Conservation (phyloP, 257 asterid genomes). For the Solanum medicagineum region DNA sequence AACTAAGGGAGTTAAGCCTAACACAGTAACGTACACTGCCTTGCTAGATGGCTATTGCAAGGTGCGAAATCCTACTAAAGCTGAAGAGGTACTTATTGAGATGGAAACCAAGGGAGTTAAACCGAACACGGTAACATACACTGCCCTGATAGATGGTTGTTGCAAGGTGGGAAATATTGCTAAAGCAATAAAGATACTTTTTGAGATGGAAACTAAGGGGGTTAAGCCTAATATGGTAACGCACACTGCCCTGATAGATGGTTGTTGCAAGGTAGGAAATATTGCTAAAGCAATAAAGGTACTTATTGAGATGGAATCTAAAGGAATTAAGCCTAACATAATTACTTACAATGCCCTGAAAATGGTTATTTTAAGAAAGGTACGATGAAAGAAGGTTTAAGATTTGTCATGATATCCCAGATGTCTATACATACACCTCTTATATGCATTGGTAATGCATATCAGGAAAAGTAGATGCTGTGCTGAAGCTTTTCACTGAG, state of each 20-base stretch:
- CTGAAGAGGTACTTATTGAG: neutral
- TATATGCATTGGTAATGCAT: slow-evolving; percentile 62
- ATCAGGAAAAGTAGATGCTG: slow-evolving; percentile 41
- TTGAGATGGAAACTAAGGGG: slow-evolving; percentile 16
- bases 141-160: slow-evolving; percentile 42
- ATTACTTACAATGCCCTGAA: slow-evolving; percentile 14
- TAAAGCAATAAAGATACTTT: slow-evolving; percentile 17
- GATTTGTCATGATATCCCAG: slow-evolving; percentile 47
- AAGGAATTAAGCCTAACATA: slow-evolving; percentile 11
- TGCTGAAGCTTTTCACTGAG: slow-evolving; percentile 44
- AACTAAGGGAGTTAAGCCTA: slow-evolving; percentile 15
- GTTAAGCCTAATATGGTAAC: slow-evolving; percentile 16
- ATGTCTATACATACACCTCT: slow-evolving; percentile 59
- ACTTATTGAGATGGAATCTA: slow-evolving; percentile 5
- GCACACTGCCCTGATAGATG: slow-evolving; percentile 16
- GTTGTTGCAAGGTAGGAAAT: slow-evolving; percentile 17
- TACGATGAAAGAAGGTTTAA: slow-evolving; percentile 22
- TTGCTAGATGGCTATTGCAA: slow-evolving; percentile 24
- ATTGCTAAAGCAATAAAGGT: slow-evolving; percentile 21
- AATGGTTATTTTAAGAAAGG: slow-evolving; percentile 22
- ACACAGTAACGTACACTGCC: slow-evolving; percentile 16
- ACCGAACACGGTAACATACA: slow-evolving; percentile 25
- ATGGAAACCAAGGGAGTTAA: slow-evolving; percentile 18
- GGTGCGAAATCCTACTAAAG: slow-evolving; percentile 30
- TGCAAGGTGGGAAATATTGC: slow-evolving; percentile 38